phyloP scores from a whole-genome alignment of 2,329 filamentous ascomycete species.

The Alternaria longipes region DNA sequence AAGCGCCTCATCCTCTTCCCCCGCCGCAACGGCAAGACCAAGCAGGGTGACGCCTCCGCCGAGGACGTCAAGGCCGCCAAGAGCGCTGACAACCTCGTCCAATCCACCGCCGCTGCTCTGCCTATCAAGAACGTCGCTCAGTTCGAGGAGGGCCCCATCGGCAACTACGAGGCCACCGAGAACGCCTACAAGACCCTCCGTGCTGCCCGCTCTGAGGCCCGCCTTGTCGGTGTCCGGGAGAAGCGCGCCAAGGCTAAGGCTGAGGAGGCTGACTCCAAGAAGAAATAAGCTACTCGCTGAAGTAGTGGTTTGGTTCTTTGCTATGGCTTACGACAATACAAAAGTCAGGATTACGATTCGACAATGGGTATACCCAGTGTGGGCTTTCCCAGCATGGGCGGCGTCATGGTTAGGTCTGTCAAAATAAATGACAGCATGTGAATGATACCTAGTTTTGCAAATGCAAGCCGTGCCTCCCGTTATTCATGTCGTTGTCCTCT shows the following conservation, averaged over 20 bases:
- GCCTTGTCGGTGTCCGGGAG: conserved; percentile 83
- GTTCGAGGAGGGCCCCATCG: conserved; percentile 84
- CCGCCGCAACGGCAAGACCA: conserved; percentile 88
- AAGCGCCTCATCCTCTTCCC: conserved; percentile 97
- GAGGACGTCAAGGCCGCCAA: conserved; percentile 79
- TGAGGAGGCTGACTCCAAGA: conserved; percentile 78
- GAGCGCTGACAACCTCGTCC: conserved; percentile 61
- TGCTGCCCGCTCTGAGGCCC: conserved; percentile 82
- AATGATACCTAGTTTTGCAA: conserved; percentile 52
- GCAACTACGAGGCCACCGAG: conserved; percentile 75
- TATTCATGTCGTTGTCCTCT: background rate
- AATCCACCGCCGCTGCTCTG: conserved; percentile 67
- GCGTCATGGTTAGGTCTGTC: conserved; percentile 51
- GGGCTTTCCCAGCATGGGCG: conserved; percentile 47
- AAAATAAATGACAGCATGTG: conserved; percentile 41
- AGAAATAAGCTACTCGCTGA: conserved; percentile 72
- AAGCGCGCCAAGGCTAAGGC: conserved; percentile 92
- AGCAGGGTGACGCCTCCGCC: conserved; percentile 88
- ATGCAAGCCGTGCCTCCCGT: conserved; percentile 43
- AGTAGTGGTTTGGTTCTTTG: conserved; percentile 32
- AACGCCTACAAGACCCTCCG: conserved; percentile 89
- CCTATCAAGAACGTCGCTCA: conserved; percentile 76
- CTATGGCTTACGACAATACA: conserved; percentile 42
- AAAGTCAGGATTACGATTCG: conserved; percentile 44
- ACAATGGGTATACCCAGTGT: conserved; percentile 46